phyloP scores from a whole-genome alignment of 768 basidiomycete species.

The Mycena chlorophos region DNA sequence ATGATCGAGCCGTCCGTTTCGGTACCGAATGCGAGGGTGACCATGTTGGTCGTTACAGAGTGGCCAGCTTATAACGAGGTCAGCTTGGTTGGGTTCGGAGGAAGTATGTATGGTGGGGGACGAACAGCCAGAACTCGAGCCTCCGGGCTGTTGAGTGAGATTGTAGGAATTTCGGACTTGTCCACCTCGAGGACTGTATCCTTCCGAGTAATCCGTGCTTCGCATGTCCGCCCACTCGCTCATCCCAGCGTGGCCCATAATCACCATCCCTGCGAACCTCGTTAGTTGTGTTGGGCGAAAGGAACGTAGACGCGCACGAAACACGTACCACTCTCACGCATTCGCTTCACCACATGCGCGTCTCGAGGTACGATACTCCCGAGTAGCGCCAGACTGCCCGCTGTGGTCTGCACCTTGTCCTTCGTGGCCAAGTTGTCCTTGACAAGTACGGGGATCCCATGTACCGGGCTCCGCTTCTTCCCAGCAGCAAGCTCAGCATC shows the following conservation, averaged over 20 bases:
- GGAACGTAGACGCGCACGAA: background rate
- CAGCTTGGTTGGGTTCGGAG: background rate
- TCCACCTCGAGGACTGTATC: constrained; percentile 37
- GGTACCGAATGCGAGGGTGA: constrained; percentile 25
- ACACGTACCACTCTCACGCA: constrained; percentile 13
- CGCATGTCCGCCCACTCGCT: constrained; percentile 36
- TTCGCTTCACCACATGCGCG: constrained; percentile 19
- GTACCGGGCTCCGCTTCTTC: constrained; percentile 19
- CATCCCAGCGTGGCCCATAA: constrained; percentile 38
- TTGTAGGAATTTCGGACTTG: constrained; percentile 40
- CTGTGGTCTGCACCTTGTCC: constrained; percentile 25
- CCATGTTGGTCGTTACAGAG: constrained; percentile 30
- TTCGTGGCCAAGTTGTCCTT: constrained; percentile 24
- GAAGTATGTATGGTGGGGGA: background rate
- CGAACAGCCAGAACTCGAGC: constrained; percentile 41
- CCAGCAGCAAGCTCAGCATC: constrained; percentile 17
- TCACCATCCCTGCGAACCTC: constrained; percentile 16
- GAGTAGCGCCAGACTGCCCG: constrained; percentile 18
- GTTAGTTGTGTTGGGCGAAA: background rate
- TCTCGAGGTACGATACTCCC: constrained; percentile 24
- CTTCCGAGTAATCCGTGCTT: constrained; percentile 30
- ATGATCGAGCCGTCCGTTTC: constrained; percentile 39
- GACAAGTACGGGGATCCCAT: constrained; percentile 21
- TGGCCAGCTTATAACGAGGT: constrained; percentile 32
- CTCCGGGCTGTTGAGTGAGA: constrained; percentile 38